Evolutionary conservation across 768 basidiomycete species (phyloP).

Genomic region (Hypholoma sublateritium): DNA sequence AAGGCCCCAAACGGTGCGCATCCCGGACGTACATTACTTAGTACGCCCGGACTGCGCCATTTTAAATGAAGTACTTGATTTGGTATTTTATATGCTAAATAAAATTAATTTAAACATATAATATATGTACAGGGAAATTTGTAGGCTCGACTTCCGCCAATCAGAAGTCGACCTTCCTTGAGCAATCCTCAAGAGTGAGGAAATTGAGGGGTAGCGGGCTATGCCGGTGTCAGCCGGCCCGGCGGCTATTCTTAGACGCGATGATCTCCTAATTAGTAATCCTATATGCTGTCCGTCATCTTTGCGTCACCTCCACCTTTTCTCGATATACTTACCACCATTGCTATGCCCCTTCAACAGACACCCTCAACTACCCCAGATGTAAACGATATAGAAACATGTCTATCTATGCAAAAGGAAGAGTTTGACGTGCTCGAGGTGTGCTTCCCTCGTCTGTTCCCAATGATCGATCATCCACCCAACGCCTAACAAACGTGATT

Average conservation of each 20-base stretch:
- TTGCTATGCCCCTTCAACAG: constrained; percentile 1
- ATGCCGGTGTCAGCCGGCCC: too few species aligned
- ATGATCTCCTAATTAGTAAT: not conserved
- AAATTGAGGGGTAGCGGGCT: too few species aligned
- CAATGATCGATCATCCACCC: not conserved
- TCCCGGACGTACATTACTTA: too few species aligned
- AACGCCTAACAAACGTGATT: not conserved
- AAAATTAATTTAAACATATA: too few species aligned
- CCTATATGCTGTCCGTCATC: not conserved
- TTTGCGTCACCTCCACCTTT: not conserved
- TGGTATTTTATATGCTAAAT: too few species aligned
- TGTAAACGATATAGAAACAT: constrained; percentile 19
- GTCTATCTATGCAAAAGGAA: constrained; percentile 44
- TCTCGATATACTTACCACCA: not conserved
- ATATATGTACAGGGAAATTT: too few species aligned
- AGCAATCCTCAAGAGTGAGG: too few species aligned
- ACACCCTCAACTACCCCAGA: not conserved
- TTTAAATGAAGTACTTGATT: too few species aligned
- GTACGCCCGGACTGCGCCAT: too few species aligned
- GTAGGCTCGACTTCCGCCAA: too few species aligned
- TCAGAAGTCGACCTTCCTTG: too few species aligned
- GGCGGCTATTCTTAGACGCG: not conserved
- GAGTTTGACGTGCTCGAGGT: constrained; percentile 68
- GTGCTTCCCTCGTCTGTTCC: constrained; percentile 8
- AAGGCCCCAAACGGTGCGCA: too few species aligned